Percentiles rank a stretch among this genome's conserved stretches.
These are phyloP conservation scores for Backusella morwellensis DNA, from an alignment of 192 early-diverging fungal species.

Conservation along the genomic window DNA sequence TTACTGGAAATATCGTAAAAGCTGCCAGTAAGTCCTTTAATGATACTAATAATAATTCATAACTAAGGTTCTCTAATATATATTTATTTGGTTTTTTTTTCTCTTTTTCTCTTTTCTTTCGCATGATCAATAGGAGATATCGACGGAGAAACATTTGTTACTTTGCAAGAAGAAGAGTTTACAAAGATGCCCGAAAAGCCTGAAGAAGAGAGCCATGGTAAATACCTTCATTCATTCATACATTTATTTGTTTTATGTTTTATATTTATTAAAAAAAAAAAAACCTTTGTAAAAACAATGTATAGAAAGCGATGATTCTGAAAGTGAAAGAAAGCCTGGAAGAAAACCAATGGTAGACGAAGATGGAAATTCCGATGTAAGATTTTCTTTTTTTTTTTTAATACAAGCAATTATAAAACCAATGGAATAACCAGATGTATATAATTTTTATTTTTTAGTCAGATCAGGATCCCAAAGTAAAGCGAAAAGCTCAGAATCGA, in stretches of 20 bases:
- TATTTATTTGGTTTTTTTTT: background rate
- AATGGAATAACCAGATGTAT: background rate
- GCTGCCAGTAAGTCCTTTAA: conserved; percentile 1
- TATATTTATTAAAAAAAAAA: background rate
- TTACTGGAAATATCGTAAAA: conserved; percentile 10
- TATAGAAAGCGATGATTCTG: background rate
- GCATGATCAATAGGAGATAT: conserved; percentile 2
- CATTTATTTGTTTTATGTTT: background rate
- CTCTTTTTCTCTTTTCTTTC: background rate
- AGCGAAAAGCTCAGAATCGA: conserved; percentile 38
- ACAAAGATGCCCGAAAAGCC: background rate
- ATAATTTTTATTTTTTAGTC: conserved; percentile 3
- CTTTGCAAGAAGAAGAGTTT: conserved; percentile 12
- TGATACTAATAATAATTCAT: background rate
- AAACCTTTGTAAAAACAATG: background rate
- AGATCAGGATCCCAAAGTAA: conserved; percentile 34
- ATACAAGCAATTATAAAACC: background rate
- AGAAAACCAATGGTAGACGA: conserved; percentile 13
- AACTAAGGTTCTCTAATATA: background rate
- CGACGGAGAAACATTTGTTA: conserved; percentile 11
- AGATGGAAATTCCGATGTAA: conserved; percentile 10
- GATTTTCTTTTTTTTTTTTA: background rate
- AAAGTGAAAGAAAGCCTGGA: conserved; percentile 4
- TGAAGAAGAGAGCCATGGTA: background rate
- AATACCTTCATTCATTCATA: background rate